Evolutionary conservation across 306 rosid species (phyloP).

Genomic region (Prunus kanzakura): DNA sequence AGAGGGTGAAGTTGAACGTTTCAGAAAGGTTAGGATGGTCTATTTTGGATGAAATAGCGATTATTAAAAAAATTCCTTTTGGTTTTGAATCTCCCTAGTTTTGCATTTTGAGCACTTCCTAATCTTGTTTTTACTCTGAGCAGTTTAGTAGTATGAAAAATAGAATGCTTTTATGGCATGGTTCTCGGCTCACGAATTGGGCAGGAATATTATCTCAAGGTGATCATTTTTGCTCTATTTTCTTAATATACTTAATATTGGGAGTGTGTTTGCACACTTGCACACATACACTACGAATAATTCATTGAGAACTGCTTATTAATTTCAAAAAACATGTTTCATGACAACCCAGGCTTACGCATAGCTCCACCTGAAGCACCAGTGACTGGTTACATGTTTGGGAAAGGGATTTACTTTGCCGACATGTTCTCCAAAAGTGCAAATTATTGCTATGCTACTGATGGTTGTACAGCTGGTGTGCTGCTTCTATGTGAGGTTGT

Average conservation of each 20-base stretch:
- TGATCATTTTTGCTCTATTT: conserved; percentile 27
- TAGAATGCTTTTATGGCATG: conserved; percentile 96
- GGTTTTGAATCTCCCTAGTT: not conserved
- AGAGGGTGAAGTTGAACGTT: conserved; percentile 72
- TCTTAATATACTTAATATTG: not conserved
- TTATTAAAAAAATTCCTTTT: not conserved
- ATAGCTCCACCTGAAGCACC: conserved; percentile 99
- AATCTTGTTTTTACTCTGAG: conserved; percentile 10
- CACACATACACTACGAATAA: conserved; percentile 3
- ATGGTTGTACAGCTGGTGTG: conserved; percentile 54
- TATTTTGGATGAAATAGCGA: conserved; percentile 6
- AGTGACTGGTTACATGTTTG: conserved; percentile 93
- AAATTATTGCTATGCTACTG: conserved; percentile 79
- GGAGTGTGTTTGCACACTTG: conserved; percentile 2
- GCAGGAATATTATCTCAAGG: conserved; percentile 98
- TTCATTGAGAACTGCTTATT: conserved; percentile 21
- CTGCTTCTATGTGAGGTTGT: conserved; percentile 94
- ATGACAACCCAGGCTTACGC: conserved; percentile 62
- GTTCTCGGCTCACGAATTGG: conserved; percentile 97
- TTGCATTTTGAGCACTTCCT: conserved; percentile 16
- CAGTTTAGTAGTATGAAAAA: conserved; percentile 70
- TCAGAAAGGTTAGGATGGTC: conserved; percentile 56
- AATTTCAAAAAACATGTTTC: conserved; percentile 10
- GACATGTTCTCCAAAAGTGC: conserved; percentile 99
- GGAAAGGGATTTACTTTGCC: conserved; percentile 94